These are phyloP conservation scores for Tolypocladium album DNA, from an alignment of 2,329 filamentous ascomycete species.

Conservation along the genomic window DNA sequence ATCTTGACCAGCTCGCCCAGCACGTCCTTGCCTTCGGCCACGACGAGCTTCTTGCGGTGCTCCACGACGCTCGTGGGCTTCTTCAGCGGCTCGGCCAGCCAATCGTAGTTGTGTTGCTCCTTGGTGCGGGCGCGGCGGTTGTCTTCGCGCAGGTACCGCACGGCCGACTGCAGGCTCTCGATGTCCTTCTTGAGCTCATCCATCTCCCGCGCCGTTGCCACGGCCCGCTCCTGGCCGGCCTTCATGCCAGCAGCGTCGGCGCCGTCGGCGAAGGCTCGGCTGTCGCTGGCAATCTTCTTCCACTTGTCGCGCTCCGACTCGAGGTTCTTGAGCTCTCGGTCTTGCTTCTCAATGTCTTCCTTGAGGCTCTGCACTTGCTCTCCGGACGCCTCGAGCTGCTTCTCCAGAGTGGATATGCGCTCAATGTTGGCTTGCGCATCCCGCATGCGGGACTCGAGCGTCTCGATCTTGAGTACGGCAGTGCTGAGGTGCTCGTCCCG, in stretches of 20 bases:
- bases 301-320: conserved; percentile 59
- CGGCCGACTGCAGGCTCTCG: conserved; percentile 49
- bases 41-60: conserved; percentile 39
- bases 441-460: conserved; percentile 77
- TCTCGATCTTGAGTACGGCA: conserved; percentile 83
- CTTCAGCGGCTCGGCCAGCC: conserved; percentile 50
- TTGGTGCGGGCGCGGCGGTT: conserved; percentile 49
- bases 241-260: conserved; percentile 40
- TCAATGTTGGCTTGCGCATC: conserved; percentile 71
- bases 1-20: conserved; percentile 55
- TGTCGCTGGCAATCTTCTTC: conserved; percentile 60
- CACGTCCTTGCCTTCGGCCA: conserved; percentile 51
- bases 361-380: conserved; percentile 40
- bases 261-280: conserved; percentile 41
- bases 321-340: conserved; percentile 52
- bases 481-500: conserved; percentile 80
- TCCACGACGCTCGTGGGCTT: conserved; percentile 32
- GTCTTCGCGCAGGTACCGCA: conserved; percentile 58
- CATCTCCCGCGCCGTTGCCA: conserved; percentile 62
- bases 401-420: conserved; percentile 55
- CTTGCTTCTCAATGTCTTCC: conserved; percentile 56
- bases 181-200: conserved; percentile 62
- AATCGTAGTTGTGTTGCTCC: conserved; percentile 46
- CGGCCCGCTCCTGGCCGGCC: conserved; percentile 54
- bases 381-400: conserved; percentile 41